Evolutionary conservation across 2,329 filamentous ascomycete species (phyloP), one percentile per base, ranked within the genome.

Genomic region (Penicillium sp.): DNA sequence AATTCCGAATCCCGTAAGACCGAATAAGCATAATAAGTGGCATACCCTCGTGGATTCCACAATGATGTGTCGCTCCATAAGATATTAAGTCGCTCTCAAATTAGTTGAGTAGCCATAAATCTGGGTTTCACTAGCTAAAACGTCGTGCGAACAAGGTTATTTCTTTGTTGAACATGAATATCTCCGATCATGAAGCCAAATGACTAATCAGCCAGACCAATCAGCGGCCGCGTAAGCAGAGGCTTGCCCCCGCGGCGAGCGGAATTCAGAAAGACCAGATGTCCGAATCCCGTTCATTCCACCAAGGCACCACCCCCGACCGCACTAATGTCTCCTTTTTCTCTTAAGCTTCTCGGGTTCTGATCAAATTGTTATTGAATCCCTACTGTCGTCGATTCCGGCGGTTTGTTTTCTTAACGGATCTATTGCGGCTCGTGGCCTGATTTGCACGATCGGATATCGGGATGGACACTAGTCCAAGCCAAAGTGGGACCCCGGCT

Each of bases 401-500:
- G 27, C 8, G 8, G 3, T 26, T n/a, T 22, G 1, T 1, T 22
- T 14, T 22, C 48, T 49, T 16, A 16, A 26, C 10, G 26, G n/a
- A 37, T 44, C 39, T 47, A 5, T 11, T 41, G 39, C 19, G 39
- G n/a, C 19, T 14, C 39, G 39, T 41, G 39, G 39, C 47, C 56
- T 37, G 56, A 56, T 51, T 22, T 53, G 37, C 46, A 55, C 44
- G 35, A 29, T 46, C 57, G 55, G 54, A 56, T 22, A 52, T 55
- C 53, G 55, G 55, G 33, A 62, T 63, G 61, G 53, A 59, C 26
- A 52, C 55, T 41, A 60, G 46, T 27, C 31, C 53, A 29, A 60
- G 46, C 39, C 44, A 54, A 53, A 58, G 55, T 61, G 56, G 60
- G 53, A 62, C 59, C 48, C 62, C 62, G 29, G 63, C 62, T 9